phyloP scores from a whole-genome alignment of 1,284 basidiomycete genomes.

The Leccinum griseonigrum region DNA sequence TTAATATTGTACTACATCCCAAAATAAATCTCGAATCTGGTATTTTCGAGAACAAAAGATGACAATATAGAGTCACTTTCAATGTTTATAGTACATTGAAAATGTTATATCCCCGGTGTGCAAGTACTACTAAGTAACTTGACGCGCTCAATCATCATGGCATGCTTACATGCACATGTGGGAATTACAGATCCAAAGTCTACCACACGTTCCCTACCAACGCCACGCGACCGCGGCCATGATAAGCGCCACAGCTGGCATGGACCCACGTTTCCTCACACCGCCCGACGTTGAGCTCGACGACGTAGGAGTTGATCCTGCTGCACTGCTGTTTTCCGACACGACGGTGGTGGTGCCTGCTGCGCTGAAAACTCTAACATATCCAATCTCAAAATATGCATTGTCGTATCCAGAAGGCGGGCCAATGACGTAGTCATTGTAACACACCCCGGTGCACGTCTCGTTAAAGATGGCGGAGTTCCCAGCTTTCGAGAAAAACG shows the following conservation, averaged over 20 bases:
- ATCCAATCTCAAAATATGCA: constrained; percentile 76
- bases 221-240: constrained; percentile 11
- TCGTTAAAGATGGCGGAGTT: constrained; percentile 50
- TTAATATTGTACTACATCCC: too few species aligned
- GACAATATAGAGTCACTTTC: too few species aligned
- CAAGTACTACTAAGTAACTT: too few species aligned
- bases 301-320: constrained; percentile 10
- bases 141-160: too few species aligned
- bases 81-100: too few species aligned
- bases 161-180: not conserved
- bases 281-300: constrained; percentile 12
- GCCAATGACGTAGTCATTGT: constrained; percentile 74
- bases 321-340: constrained; percentile 14
- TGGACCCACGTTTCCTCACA: not conserved
- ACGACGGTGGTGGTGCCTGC: constrained; percentile 22
- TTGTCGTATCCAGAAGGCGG: constrained; percentile 61
- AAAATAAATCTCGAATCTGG: too few species aligned
- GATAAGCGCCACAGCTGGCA: constrained; percentile 9
- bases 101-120: too few species aligned
- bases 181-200: not conserved
- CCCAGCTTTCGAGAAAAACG: constrained; percentile 37
- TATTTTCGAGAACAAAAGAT: too few species aligned
- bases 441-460: constrained; percentile 68
- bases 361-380: constrained; percentile 52
- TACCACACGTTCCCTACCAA: constrained; percentile 11